Evolutionary conservation across 2,329 filamentous ascomycete species (phyloP).

Genomic region (Botrytis medusae): DNA sequence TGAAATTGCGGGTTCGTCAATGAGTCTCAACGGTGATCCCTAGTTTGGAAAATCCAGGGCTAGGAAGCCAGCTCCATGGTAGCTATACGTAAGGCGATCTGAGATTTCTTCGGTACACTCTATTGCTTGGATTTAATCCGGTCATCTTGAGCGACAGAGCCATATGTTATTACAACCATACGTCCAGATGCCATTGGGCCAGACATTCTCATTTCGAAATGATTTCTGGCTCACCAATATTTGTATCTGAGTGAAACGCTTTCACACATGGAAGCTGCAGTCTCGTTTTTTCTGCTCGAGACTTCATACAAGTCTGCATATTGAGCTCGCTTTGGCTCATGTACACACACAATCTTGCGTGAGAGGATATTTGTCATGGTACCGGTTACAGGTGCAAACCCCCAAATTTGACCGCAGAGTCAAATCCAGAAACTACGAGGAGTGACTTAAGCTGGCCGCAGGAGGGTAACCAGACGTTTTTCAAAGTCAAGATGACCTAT

Average conservation of each 20-base stretch:
- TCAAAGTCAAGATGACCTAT: too few species aligned
- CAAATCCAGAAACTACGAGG: not conserved
- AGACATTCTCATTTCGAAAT: not conserved
- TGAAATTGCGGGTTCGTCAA: not conserved
- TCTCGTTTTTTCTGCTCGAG: not conserved
- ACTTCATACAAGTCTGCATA: not conserved
- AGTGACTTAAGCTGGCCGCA: not conserved
- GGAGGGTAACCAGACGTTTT: rapidly evolving
- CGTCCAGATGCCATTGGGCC: not conserved
- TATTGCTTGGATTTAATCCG: not conserved
- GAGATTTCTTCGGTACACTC: too few species aligned
- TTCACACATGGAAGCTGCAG: not conserved
- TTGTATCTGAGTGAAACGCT: not conserved
- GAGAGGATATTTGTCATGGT: not conserved
- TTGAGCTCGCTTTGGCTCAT: not conserved
- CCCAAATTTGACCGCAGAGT: not conserved
- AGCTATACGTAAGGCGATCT: not conserved
- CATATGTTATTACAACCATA: not conserved
- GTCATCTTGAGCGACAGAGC: too few species aligned
- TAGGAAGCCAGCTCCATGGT: not conserved
- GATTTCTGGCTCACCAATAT: not conserved
- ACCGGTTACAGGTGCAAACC: not conserved
- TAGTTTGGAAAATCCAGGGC: not conserved
- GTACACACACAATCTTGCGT: too few species aligned
- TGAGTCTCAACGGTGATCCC: not conserved